phyloP scores from a whole-genome alignment of 352 stramenopile genomes.

The Globisporangium nunn region DNA sequence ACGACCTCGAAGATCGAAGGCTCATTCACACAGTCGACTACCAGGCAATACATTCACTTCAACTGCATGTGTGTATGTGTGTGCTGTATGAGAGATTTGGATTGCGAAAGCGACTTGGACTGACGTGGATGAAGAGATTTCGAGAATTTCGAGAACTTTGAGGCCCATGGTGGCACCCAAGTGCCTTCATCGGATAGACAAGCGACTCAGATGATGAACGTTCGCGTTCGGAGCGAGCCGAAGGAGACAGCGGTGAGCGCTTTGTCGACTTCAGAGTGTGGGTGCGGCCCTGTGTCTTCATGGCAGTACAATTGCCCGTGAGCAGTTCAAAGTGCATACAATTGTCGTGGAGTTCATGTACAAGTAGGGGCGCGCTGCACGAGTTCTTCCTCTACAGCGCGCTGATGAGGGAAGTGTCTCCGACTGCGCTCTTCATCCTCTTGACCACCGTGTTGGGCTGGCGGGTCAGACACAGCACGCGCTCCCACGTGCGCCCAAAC shows the following conservation, averaged over 20 bases:
- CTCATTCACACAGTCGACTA: neutral
- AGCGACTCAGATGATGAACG: no score
- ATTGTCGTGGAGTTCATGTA: neutral
- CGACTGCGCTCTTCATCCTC: conserved; percentile 22
- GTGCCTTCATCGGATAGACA: no score
- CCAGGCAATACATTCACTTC: no score
- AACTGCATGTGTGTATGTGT: neutral
- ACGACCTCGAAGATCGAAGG: neutral
- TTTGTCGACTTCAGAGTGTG: no score
- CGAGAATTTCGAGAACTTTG: no score
- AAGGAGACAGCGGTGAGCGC: no score
- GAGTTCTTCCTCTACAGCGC: neutral
- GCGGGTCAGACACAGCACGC: conserved; percentile 91
- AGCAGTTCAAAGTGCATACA: neutral
- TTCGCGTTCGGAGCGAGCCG: no score
- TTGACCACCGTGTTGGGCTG: conserved; percentile 89
- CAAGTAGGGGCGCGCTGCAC: neutral
- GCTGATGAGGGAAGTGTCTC: conserved; percentile 11
- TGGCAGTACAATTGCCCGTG: neutral
- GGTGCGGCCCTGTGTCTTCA: no score
- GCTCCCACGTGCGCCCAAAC: conserved; percentile 12
- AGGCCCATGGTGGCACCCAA: no score
- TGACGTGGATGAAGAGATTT: no score
- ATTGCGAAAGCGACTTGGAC: neutral
- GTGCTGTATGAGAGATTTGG: neutral